These are phyloP conservation scores for Proliferodiscus dingleyae DNA, from an alignment of 2,329 filamentous ascomycete species.

Conservation along the genomic window DNA sequence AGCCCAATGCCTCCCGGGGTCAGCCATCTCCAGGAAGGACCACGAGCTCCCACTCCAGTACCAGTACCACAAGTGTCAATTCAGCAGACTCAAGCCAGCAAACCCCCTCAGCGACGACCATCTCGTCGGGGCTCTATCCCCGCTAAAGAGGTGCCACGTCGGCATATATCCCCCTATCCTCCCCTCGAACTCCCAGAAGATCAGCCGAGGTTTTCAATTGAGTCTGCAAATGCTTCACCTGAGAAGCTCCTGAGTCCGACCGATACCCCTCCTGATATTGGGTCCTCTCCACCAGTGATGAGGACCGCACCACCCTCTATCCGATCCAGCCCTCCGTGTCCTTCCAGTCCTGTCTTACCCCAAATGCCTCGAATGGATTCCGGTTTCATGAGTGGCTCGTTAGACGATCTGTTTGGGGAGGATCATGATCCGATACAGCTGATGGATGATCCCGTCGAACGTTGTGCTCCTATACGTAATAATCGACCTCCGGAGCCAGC, in stretches of 20 bases:
- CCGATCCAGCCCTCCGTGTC: conserved; percentile 75
- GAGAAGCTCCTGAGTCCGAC: conserved; percentile 46
- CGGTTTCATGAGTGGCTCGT: conserved; percentile 77
- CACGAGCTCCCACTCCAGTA: conserved; percentile 72
- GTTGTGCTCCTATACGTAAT: conserved; percentile 29
- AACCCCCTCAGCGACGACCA: conserved; percentile 39
- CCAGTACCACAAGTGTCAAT: conserved; percentile 44
- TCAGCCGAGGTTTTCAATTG: conserved; percentile 32
- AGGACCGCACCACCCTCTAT: conserved; percentile 55
- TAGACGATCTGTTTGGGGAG: conserved; percentile 56
- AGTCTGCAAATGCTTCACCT: conserved; percentile 44
- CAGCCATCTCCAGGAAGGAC: conserved; percentile 64
- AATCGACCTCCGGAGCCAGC: conserved; percentile 11
- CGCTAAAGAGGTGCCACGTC: conserved; percentile 32
- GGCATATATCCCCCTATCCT: conserved; percentile 38
- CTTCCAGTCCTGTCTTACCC: conserved; percentile 56
- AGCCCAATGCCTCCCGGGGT: conserved; percentile 42
- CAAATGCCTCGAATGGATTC: conserved; percentile 61
- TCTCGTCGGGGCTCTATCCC: conserved; percentile 56
- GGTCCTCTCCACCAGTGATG: conserved; percentile 83
- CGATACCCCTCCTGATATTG: conserved; percentile 74
- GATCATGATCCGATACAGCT: conserved; percentile 37
- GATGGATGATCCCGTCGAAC: conserved; percentile 34
- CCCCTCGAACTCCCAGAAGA: conserved; percentile 31
- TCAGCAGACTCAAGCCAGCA: conserved; percentile 31